Base-by-base conservation (phyloP, 495 filamentous ascomycete species). In the Penicillium cosmopolitanum region DNA sequence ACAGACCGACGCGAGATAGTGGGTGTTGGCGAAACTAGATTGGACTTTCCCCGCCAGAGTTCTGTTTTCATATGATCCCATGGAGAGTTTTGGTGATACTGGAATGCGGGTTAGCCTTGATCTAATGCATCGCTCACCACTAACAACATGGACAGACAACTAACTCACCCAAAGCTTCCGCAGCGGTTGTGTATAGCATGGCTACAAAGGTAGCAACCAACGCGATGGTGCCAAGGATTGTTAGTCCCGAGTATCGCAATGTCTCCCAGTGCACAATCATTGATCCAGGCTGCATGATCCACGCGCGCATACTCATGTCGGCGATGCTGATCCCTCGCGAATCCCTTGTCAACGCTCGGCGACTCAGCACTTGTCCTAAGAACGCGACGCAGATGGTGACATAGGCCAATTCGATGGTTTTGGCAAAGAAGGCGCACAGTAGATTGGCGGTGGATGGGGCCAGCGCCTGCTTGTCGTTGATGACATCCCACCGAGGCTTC, bases 381-480 rank as follows among this genome's bases (percentile, higher is more conserved):
- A 89, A 87, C 0, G 87, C 82, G 3, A 93, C 88, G 59, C 89
- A 89, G 2, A 91, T 87, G 0, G 90, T 90, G 16, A 92, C 88
- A 66, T 91, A 93, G 0, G 86, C 82, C 61, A 90, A 66, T 70
- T 93, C 90, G 51, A 92, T 89, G 0, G 84, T 85, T 72, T 91
- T 92, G 1, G 89, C 88, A 55, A 90, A 77, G 15, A 89, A 67
- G 0, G 87, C 79, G 52, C 80, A 87, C 1, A 92, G 65, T 9
- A 89, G 57, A 34, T 80, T 84, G 0, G 88, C 88, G 0, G 82
- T 86, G 0, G 82, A 78, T 0, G 83, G 80, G 0, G 72, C 73
- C 18, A 92, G 48, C 0, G 67, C 62, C 3, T 79, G 80, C 10
- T 78, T 69, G 0, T 68, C 73, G 5, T 79, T 75, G 35, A 93